phyloP scores from a whole-genome alignment of 345 rosid genomes.

The Balakata baccata region DNA sequence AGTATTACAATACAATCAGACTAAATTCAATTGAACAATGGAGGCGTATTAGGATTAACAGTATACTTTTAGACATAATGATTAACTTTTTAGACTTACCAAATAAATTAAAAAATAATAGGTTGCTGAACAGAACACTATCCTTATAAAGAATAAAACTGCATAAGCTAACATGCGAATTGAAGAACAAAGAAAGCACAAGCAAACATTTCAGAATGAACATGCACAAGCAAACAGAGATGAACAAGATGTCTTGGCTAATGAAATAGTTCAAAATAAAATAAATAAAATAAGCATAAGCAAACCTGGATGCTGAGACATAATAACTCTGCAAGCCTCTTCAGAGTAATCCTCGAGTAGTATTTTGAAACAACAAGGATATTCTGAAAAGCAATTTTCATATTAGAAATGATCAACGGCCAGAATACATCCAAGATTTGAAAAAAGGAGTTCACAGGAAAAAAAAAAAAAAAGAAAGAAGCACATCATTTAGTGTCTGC shows the following conservation, averaged over 20 bases:
- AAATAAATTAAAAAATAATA: not conserved
- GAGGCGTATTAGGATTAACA: not conserved
- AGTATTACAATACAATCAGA: too few relatives aligned
- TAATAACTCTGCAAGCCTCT: constrained; percentile 85
- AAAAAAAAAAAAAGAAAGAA: constrained; percentile 1
- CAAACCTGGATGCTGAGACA: constrained; percentile 76
- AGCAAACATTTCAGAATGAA: not conserved
- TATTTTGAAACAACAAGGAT: constrained; percentile 95
- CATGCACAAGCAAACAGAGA: not conserved
- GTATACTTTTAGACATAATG: not conserved
- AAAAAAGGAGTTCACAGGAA: not conserved
- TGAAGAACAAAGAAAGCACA: constrained; percentile 1
- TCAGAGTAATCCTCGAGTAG: constrained; percentile 78
- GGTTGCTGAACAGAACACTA: not conserved
- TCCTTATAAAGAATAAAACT: not conserved
- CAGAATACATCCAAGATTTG: not conserved
- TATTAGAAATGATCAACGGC: constrained; percentile 3
- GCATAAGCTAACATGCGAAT: not conserved
- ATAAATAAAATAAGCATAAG: not conserved
- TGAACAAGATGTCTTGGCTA: not conserved
- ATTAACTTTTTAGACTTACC: not conserved
- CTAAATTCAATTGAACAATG: not conserved
- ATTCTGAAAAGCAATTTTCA: constrained; percentile 55
- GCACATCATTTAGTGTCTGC: not conserved
- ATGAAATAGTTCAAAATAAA: not conserved